phyloP scores from a whole-genome alignment of 176 grass and related monocot genomes.

The maize (Zea mays) region DNA sequence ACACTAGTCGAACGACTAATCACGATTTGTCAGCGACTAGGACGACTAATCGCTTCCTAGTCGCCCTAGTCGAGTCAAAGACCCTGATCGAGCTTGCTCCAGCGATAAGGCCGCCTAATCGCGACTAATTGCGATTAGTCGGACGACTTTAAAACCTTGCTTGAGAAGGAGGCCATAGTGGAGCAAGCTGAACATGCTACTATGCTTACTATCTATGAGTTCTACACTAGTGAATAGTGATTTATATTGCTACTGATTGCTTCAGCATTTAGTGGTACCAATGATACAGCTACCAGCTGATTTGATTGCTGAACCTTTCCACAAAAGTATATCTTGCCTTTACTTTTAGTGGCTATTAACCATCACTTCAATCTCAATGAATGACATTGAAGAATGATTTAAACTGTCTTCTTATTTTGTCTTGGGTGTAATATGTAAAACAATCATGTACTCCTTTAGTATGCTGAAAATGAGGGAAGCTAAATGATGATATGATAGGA shows the following conservation, averaged over 20 bases:
- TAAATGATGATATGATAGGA: background rate
- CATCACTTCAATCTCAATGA: background rate
- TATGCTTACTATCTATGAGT: background rate
- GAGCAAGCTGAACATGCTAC: background rate
- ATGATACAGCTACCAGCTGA: constrained; percentile 8
- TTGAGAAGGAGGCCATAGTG: background rate
- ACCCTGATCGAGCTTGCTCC: no score
- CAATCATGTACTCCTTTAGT: background rate
- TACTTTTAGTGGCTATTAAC: background rate
- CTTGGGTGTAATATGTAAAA: background rate
- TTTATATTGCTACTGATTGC: background rate
- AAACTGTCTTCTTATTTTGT: background rate
- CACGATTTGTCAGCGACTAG: no score
- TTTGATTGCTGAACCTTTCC: constrained; percentile 7
- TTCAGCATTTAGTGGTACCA: constrained; percentile 19
- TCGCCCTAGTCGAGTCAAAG: no score
- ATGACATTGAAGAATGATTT: constrained; percentile 11
- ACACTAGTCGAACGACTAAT: no score
- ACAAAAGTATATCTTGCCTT: background rate
- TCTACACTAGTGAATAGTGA: background rate
- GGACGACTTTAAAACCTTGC: background rate
- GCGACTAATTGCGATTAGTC: no score
- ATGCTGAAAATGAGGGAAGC: background rate
- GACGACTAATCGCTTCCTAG: no score
- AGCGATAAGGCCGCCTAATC: no score